phyloP scores from a whole-genome alignment of 257 asterid genomes.

The Nicotiana knightiana region DNA sequence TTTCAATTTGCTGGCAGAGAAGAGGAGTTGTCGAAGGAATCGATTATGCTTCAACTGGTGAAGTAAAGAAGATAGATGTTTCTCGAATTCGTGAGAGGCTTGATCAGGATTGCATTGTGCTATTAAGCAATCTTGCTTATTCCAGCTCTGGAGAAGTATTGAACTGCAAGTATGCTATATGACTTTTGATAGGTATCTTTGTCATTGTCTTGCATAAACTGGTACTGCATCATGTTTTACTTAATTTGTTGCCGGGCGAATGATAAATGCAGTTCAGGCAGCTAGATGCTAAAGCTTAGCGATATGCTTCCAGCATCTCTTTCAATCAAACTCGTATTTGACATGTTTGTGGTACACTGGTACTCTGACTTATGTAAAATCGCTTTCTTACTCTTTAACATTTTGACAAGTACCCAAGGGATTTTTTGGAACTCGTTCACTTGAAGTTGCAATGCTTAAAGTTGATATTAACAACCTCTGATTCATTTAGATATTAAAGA shows the following conservation, averaged over 20 bases:
- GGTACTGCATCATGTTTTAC: neutral
- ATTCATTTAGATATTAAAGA: neutral
- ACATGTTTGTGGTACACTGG: neutral
- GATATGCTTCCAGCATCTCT: neutral
- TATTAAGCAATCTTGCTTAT: conserved; percentile 78
- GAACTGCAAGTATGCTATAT: conserved; percentile 90
- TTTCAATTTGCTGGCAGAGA: conserved; percentile 46
- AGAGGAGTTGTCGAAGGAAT: conserved; percentile 88
- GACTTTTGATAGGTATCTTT: conserved; percentile 55
- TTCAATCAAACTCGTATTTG: conserved; percentile 1
- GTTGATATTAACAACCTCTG: neutral
- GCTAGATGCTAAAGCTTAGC: neutral
- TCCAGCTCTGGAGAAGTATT: conserved; percentile 95
- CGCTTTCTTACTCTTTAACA: neutral
- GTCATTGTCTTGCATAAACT: conserved; percentile 34
- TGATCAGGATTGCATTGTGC: conserved; percentile 63
- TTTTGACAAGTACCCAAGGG: neutral
- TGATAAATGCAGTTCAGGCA: conserved; percentile 7
- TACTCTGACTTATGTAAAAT: neutral
- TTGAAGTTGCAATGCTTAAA: neutral
- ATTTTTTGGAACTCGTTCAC: neutral
- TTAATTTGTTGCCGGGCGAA: neutral
- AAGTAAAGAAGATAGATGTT: conserved; percentile 91
- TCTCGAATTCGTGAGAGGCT: conserved; percentile 78
- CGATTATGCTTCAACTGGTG: conserved; percentile 85